Evolutionary conservation across 1,139 yeast species (phyloP).

Genomic region (Saccharomycopsis hybrid): DNA sequence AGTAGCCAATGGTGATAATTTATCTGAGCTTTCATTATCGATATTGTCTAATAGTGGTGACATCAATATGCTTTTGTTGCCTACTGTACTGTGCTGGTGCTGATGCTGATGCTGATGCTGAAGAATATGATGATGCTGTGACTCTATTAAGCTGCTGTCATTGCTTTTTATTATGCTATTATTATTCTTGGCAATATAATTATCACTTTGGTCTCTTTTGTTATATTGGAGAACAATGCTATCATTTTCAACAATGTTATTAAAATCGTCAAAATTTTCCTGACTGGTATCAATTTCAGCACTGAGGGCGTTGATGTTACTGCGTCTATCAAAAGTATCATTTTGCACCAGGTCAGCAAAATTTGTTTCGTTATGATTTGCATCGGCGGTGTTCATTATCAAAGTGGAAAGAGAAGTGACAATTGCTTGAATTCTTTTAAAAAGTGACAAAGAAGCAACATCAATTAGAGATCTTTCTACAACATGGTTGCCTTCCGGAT

Average conservation of each 20-base stretch:
- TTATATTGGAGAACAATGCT: too few relatives aligned
- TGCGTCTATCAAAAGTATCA: too few relatives aligned
- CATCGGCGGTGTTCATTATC: slow-evolving; percentile 23
- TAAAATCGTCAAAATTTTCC: too few relatives aligned
- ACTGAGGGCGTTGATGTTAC: too few relatives aligned
- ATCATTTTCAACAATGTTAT: background rate
- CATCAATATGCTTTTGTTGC: slow-evolving; percentile 13
- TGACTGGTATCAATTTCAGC: too few relatives aligned
- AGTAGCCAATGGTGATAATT: slow-evolving; percentile 15
- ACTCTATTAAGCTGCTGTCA: too few relatives aligned
- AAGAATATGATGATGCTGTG: too few relatives aligned
- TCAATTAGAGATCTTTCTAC: slow-evolving; percentile 26
- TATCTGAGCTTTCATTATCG: slow-evolving; percentile 10
- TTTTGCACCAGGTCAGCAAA: too few relatives aligned
- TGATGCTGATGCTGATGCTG: too few relatives aligned
- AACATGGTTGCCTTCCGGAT: background rate
- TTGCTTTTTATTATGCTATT: too few relatives aligned
- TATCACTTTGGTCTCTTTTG: too few relatives aligned
- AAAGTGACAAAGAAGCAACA: slow-evolving; percentile 24
- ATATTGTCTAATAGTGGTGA: background rate
- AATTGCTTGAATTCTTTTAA: slow-evolving; percentile 28
- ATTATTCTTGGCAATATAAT: too few relatives aligned
- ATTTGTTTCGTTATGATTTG: background rate
- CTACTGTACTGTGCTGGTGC: background rate
- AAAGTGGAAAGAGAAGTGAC: slow-evolving; percentile 28